Conservation (phyloP, 257 asterid species). For the Ilex asprella region DNA sequence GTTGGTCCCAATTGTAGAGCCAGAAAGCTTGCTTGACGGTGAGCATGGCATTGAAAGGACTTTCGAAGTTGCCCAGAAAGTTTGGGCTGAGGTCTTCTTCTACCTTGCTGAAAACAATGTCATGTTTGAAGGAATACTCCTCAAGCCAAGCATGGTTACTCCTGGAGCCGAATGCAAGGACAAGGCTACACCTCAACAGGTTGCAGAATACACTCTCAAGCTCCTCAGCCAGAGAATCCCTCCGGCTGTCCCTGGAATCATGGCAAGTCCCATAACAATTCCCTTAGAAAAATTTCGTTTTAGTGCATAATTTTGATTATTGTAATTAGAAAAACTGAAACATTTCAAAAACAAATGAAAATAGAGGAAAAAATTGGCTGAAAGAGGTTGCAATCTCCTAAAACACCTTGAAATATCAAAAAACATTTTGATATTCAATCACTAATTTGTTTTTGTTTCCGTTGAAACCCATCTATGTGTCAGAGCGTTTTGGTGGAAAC, state of each 20-base stretch:
- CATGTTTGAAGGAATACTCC: slow-evolving; percentile 78
- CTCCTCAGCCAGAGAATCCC: slow-evolving; percentile 69
- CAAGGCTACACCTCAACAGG: slow-evolving; percentile 57
- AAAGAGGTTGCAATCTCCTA: too few species aligned
- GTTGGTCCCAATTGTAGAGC: slow-evolving; percentile 92
- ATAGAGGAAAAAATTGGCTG: too few species aligned
- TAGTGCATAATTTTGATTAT: too few species aligned
- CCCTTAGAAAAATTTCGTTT: too few species aligned
- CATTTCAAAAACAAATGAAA: too few species aligned
- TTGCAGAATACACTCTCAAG: slow-evolving; percentile 69
- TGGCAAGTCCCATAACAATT: slow-evolving; percentile 29
- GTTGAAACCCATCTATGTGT: too few species aligned
- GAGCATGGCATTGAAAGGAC: slow-evolving; percentile 81
- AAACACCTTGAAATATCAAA: too few species aligned
- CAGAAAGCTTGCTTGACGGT: slow-evolving; percentile 82
- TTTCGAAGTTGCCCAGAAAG: slow-evolving; percentile 72
- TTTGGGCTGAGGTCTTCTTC: slow-evolving; percentile 92
- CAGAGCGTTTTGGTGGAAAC: too few species aligned
- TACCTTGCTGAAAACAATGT: slow-evolving; percentile 89
- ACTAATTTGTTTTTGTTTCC: too few species aligned
- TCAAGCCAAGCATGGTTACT: slow-evolving; percentile 95
- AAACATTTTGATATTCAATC: background rate
- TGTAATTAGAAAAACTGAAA: too few species aligned
- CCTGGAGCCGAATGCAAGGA: slow-evolving; percentile 93
- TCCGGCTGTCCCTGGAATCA: slow-evolving; percentile 66